Percentiles rank a stretch among this genome's conserved stretches.
phyloP scores from a whole-genome alignment of 2,329 filamentous ascomycete genomes.

The Penicillium vulpinum region DNA sequence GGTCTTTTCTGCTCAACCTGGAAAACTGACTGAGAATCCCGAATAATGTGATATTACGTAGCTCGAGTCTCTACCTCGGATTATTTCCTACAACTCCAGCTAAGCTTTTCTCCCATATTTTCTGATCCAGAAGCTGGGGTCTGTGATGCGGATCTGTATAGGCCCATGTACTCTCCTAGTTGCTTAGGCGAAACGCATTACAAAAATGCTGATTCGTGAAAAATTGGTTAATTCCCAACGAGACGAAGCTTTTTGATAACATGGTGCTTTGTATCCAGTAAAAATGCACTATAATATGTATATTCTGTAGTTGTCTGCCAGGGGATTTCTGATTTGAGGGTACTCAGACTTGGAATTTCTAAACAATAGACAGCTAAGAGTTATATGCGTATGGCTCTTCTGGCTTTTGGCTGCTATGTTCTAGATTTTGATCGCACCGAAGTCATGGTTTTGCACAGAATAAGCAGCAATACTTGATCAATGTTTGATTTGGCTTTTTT shows the following conservation, averaged over 20 bases:
- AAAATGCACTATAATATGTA: not conserved
- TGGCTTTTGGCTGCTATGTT: not conserved
- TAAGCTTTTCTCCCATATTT: not conserved
- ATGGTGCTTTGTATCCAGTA: too few species aligned
- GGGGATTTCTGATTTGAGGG: not conserved
- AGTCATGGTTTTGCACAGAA: not conserved
- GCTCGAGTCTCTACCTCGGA: not conserved
- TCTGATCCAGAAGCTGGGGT: not conserved
- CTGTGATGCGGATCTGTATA: not conserved
- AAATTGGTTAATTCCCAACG: not conserved
- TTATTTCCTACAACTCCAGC: not conserved
- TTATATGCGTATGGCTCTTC: not conserved
- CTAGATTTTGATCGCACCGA: not conserved
- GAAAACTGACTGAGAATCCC: not conserved
- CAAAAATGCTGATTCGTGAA: not conserved
- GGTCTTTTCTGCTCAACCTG: not conserved
- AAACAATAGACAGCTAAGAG: not conserved
- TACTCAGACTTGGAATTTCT: too few species aligned
- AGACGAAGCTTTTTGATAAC: not conserved
- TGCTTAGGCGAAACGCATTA: not conserved
- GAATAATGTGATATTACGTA: constrained; percentile 2
- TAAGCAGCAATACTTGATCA: not conserved
- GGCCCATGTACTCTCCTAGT: not conserved
- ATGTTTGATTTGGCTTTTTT: not conserved
- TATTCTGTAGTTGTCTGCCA: not conserved